Evolutionary conservation across 108 stramenopile genomes (phyloP), one percentile per base, ranked within the genome.

Genomic region (Nitzschia sp.): DNA sequence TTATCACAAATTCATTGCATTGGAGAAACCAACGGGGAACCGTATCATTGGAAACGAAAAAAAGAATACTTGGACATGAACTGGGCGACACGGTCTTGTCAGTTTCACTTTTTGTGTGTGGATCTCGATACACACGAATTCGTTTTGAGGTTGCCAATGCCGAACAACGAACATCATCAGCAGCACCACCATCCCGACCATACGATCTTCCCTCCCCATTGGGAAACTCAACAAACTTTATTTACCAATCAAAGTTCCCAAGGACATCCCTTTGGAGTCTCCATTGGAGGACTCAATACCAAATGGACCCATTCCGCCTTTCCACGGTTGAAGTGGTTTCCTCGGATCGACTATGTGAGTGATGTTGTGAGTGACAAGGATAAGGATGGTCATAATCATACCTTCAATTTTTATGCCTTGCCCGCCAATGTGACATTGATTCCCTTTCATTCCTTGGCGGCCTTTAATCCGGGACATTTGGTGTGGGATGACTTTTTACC

Each of bases 401-500:
- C 8, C 26, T n/a, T n/a, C n/a, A n/a, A 65, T 28, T 62, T 76
- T 34, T 78, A 80, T 54, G 54, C 66, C 4, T 56, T 81, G 11
- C 80, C 80, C 0, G 21, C 66, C 35, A 41, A 77, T 36, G 63
- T 76, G 0, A 68, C 82, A 15, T 45, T 81, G 66, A 63, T 85
- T 17, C 84, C 84, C 32, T 84, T 80, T 75, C 87, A 88, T 63
- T 76, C 78, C 35, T 57, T 88, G 45, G 80, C 82, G 0, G 81
- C 72, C 4, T 77, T 66, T 44, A 88, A 84, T 65, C 59, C 64
- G 3, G 83, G 83, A 44, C 83, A 84, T 66, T 67, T 80, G 53
- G 55, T 86, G 16, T 86, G 81, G 79, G 85, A 86, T 57, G 78
- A 86, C 41, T 69, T 69, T 28, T 58, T 69, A 31, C 68, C 75